phyloP scores from a whole-genome alignment of 345 rosid species.

The Citrus medica region DNA sequence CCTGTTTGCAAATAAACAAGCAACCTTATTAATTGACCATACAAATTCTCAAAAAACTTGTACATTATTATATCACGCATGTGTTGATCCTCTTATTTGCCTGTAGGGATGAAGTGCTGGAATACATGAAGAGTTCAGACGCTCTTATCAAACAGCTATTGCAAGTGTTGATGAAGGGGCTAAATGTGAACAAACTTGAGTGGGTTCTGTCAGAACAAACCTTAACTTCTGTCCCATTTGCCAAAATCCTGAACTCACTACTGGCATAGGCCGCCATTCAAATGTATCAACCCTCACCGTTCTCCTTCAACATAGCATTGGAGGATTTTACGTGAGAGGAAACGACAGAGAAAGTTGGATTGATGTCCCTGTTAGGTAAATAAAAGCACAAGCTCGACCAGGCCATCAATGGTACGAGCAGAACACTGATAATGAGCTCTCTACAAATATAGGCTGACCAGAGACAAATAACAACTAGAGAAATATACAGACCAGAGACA shows the following conservation, averaged over 20 bases:
- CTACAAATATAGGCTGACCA: too few relatives aligned
- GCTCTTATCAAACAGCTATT: conserved; percentile 31
- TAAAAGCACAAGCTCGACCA: too few relatives aligned
- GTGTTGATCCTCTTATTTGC: background rate
- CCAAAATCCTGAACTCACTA: conserved; percentile 42
- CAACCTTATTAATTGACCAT: too few relatives aligned
- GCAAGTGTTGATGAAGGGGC: conserved; percentile 30
- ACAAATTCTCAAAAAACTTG: too few relatives aligned
- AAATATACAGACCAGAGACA: too few relatives aligned
- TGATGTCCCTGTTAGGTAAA: conserved; percentile 19
- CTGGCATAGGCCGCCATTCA: conserved; percentile 39
- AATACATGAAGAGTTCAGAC: conserved; percentile 39
- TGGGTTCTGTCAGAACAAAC: conserved; percentile 37
- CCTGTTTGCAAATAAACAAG: conserved; percentile 30
- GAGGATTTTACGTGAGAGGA: conserved; percentile 38
- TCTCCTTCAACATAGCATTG: conserved; percentile 40
- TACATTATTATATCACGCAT: too few relatives aligned
- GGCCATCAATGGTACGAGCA: too few relatives aligned
- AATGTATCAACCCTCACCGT: conserved; percentile 37
- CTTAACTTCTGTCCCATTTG: conserved; percentile 42
- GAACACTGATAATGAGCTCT: too few relatives aligned
- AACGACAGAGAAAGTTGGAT: conserved; percentile 19
- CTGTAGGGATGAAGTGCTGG: conserved; percentile 24
- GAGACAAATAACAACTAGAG: too few relatives aligned
- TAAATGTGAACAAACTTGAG: conserved; percentile 38